Conservation (phyloP, 2,329 filamentous ascomycete genomes). For the Ambrosiella cleistominuta region DNA sequence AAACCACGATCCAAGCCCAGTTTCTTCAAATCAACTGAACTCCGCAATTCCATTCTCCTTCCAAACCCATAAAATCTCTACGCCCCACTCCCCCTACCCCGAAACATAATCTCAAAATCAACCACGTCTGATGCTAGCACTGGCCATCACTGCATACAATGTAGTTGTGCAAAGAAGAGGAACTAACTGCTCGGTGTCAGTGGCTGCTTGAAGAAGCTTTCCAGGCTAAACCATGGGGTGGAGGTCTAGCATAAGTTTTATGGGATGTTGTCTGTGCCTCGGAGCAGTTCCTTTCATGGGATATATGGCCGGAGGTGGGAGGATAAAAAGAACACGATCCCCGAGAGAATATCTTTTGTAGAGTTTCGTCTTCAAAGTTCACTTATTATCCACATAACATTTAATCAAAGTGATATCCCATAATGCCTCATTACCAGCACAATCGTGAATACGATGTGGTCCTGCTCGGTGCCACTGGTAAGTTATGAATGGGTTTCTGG, state of each 20-base stretch:
- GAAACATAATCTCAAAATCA: neutral
- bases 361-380: neutral
- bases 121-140: neutral
- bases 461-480: conserved; percentile 40
- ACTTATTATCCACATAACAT: neutral
- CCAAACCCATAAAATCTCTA: neutral
- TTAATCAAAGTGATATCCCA: neutral
- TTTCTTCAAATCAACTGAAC: no score
- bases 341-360: neutral
- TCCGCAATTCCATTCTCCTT: neutral
- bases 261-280: neutral
- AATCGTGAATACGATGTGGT: conserved; percentile 38
- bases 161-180: neutral
- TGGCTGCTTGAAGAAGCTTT: neutral
- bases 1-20: no score
- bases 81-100: neutral
- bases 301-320: neutral
- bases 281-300: neutral
- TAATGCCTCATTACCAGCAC: conserved; percentile 33
- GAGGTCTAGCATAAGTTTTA: neutral
- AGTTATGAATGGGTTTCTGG: conserved; percentile 12
- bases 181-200: neutral
- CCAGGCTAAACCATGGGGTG: neutral
- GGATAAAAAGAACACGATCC: neutral
- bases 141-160: neutral